Percentiles rank a stretch among this genome's conserved stretches.
phyloP scores from a whole-genome alignment of 2,329 filamentous ascomycete genomes.

The Diaporthe humulicola region DNA sequence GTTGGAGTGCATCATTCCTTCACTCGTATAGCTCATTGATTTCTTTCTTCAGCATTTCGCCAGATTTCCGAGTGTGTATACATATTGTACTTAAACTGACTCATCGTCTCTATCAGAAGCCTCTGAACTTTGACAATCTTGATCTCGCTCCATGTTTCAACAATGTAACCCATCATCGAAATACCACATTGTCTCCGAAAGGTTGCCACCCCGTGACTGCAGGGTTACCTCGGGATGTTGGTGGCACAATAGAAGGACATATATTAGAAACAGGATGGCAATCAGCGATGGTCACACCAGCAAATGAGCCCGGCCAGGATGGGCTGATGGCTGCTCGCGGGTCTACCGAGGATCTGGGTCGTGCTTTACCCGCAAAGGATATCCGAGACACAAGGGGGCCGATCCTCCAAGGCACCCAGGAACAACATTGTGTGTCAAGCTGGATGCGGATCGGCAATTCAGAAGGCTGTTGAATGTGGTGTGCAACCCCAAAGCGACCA shows the following conservation, averaged over 20 bases:
- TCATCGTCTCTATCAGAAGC: background rate
- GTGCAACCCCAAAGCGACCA: background rate
- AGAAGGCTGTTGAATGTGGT: background rate
- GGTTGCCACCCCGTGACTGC: background rate
- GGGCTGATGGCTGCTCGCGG: background rate
- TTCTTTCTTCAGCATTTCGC: background rate
- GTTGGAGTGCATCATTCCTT: background rate
- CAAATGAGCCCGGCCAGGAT: background rate
- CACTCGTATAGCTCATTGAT: background rate
- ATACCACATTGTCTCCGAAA: background rate
- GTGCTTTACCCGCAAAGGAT: background rate
- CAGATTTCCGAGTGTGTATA: background rate
- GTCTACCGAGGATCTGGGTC: conserved; percentile 7
- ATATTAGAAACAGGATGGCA: background rate
- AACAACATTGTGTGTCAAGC: background rate
- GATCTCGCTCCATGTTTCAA: background rate
- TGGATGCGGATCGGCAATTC: background rate
- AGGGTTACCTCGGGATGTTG: background rate
- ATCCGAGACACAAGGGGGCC: background rate
- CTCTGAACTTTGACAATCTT: background rate
- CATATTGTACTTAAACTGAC: background rate
- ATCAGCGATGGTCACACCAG: background rate
- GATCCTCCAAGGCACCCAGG: background rate
- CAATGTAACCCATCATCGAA: conserved; percentile 12
- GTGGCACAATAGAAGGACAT: background rate